Evolutionary conservation across 805 yeast species (phyloP).

Genomic region (Starmerella apicola): DNA sequence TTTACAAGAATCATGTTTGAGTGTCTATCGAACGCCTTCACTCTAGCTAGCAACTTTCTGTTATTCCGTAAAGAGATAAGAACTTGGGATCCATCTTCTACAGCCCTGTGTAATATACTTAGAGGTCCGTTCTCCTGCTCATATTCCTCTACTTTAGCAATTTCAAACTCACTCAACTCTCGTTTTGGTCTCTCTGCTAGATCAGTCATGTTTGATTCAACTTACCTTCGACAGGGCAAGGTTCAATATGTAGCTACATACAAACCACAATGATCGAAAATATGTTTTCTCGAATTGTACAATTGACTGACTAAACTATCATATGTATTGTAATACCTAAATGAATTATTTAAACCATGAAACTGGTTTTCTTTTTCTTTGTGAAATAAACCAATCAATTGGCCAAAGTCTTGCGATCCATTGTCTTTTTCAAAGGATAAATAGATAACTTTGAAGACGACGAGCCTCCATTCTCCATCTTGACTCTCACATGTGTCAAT

Average conservation of each 20-base stretch:
- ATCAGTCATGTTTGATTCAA: constrained; percentile 36
- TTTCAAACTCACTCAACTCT: constrained; percentile 69
- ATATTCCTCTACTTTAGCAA: constrained; percentile 72
- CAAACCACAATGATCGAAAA: neutral
- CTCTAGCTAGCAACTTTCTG: constrained; percentile 79
- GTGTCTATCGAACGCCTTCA: constrained; percentile 92
- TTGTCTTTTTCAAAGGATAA: constrained; percentile 8
- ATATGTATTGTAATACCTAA: too few relatives aligned
- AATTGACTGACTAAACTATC: too few relatives aligned
- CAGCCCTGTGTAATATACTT: constrained; percentile 74
- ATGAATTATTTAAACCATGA: too few relatives aligned
- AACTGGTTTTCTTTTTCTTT: too few relatives aligned
- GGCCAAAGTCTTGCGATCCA: constrained; percentile 9
- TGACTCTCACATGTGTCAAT: constrained; percentile 2
- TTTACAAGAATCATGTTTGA: constrained; percentile 86
- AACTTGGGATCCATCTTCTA: constrained; percentile 59
- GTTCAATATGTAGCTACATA: too few relatives aligned
- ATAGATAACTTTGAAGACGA: constrained; percentile 1
- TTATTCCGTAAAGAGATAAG: constrained; percentile 85
- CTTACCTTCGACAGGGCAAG: too few relatives aligned
- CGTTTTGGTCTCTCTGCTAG: constrained; percentile 60
- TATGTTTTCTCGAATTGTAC: too few relatives aligned
- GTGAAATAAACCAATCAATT: neutral
- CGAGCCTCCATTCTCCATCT: constrained; percentile 4
- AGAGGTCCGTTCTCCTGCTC: constrained; percentile 87